phyloP scores from a whole-genome alignment of 768 basidiomycete species.

The Boletus pseudo-olivaceus region DNA sequence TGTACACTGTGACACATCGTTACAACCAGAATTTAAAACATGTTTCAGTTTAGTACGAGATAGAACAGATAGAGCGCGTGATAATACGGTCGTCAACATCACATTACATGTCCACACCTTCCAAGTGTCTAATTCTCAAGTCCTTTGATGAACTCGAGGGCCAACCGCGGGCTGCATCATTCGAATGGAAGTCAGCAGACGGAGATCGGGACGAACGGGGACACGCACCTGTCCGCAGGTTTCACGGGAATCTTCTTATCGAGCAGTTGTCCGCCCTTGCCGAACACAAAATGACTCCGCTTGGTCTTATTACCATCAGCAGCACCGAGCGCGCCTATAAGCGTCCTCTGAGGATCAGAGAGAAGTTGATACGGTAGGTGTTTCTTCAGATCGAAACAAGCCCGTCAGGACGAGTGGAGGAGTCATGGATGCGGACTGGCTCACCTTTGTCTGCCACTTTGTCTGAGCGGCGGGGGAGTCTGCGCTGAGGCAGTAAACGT shows the following conservation, averaged over 20 bases:
- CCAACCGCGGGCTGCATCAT: constrained; percentile 51
- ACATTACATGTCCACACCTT: background rate
- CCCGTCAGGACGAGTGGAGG: constrained; percentile 1
- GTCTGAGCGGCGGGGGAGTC: constrained; percentile 71
- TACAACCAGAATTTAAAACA: too few relatives aligned
- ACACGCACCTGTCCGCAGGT: constrained; percentile 70
- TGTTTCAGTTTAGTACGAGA: too few relatives aligned
- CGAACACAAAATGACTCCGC: constrained; percentile 92
- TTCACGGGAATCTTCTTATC: constrained; percentile 85
- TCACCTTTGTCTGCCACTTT: constrained; percentile 85
- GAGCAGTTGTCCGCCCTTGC: constrained; percentile 84
- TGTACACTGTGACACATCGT: too few relatives aligned
- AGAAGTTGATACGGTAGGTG: constrained; percentile 80
- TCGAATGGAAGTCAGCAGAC: background rate
- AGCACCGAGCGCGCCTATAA: constrained; percentile 82
- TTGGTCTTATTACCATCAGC: constrained; percentile 78
- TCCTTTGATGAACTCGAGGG: constrained; percentile 66
- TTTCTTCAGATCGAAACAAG: constrained; percentile 48
- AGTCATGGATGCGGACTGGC: constrained; percentile 6
- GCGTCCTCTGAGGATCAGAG: constrained; percentile 79
- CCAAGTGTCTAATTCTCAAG: constrained; percentile 7
- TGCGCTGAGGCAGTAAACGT: constrained; percentile 81
- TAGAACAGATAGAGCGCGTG: too few relatives aligned
- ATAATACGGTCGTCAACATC: too few relatives aligned
- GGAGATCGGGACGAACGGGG: background rate